Conservation (phyloP, 2,329 filamentous ascomycete species). For the Ophiostoma montium region DNA sequence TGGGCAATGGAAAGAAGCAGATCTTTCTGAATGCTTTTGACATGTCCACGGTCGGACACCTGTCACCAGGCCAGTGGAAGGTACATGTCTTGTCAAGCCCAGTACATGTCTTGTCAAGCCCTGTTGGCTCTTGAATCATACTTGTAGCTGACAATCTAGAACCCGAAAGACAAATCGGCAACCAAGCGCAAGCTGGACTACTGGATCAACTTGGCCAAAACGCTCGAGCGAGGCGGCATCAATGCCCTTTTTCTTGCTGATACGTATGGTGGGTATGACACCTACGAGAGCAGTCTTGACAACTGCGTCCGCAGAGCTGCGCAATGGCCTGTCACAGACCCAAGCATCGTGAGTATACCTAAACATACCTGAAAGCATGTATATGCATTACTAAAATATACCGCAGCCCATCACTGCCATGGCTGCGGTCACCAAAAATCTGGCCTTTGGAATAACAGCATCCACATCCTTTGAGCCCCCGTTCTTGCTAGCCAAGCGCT, state of each 20-base stretch:
- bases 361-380: no score
- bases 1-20: slow-evolving; percentile 4
- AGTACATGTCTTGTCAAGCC: background rate
- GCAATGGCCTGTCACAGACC: slow-evolving; percentile 52
- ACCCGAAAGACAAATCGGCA: slow-evolving; percentile 6
- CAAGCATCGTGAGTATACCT: slow-evolving; percentile 45
- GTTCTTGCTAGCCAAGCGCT: slow-evolving; percentile 10
- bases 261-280: slow-evolving; percentile 50
- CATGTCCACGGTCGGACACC: slow-evolving; percentile 5
- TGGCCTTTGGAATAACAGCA: slow-evolving; percentile 12
- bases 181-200: slow-evolving; percentile 9
- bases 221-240: slow-evolving; percentile 9
- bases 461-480: slow-evolving; percentile 10
- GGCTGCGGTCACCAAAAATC: slow-evolving; percentile 13
- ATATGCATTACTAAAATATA: background rate
- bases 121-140: no score
- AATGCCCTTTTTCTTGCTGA: slow-evolving; percentile 33
- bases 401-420: slow-evolving; percentile 12
- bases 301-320: slow-evolving; percentile 47
- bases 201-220: slow-evolving; percentile 11
- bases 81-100: background rate
- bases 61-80: slow-evolving; percentile 4
- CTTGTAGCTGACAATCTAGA: slow-evolving; percentile 12
- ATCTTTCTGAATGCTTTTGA: slow-evolving; percentile 7
- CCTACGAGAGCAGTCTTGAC: slow-evolving; percentile 43